Conservation (phyloP, 192 early-diverging fungal species). For the Coemansia sp. region DNA sequence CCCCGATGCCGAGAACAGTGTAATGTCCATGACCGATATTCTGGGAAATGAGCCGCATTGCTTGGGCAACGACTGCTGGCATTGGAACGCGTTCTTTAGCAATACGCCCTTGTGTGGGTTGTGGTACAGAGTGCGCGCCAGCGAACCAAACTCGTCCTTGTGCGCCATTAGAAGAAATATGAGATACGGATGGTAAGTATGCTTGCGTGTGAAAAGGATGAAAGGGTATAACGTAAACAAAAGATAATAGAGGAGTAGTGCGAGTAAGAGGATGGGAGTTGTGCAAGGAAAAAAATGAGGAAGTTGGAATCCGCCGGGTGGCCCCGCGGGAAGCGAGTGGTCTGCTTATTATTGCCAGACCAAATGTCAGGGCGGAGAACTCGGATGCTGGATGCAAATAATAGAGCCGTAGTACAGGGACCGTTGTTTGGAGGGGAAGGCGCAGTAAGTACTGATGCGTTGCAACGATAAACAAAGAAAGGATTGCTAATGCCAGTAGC, state of each 20-base stretch:
- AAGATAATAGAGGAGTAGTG: neutral
- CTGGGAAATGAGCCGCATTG: constrained; percentile 9
- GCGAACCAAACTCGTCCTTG: constrained; percentile 18
- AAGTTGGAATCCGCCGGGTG: neutral
- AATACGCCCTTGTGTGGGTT: constrained; percentile 38
- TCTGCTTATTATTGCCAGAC: constrained; percentile 4
- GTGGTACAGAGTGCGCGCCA: constrained; percentile 37
- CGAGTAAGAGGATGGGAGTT: neutral
- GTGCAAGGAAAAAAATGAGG: neutral
- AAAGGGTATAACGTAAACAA: neutral
- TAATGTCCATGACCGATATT: constrained; percentile 20
- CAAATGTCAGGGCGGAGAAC: neutral
- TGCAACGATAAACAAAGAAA: neutral
- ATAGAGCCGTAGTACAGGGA: neutral
- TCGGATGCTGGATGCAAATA: neutral
- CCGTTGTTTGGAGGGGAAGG: neutral
- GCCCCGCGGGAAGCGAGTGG: neutral
- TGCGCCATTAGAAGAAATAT: neutral
- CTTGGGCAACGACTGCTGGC: constrained; percentile 17
- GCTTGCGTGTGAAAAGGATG: neutral
- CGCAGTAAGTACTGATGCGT: neutral
- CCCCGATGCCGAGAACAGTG: constrained; percentile 24
- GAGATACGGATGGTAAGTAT: neutral
- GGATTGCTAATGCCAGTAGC: neutral
- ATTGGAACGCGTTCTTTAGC: constrained; percentile 46